A percentile compares a stretch with the other conserved stretches of the same genome.
phyloP scores from a whole-genome alignment of 768 basidiomycete species.

The Mycena filopes region DNA sequence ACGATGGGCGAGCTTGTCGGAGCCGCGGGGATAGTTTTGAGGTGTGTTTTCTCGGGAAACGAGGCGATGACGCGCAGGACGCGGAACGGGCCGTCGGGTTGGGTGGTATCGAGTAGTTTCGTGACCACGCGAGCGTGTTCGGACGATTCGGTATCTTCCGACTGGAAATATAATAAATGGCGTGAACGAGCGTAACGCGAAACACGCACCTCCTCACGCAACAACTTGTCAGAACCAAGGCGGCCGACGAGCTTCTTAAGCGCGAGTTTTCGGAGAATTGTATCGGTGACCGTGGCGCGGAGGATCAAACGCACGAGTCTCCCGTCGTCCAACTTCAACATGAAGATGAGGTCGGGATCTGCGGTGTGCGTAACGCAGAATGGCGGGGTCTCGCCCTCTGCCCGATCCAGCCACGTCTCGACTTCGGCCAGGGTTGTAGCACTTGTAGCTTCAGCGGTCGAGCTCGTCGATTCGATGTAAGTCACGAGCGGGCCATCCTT shows the following conservation, averaged over 20 bases:
- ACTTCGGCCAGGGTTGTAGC: not conserved
- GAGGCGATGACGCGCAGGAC: slow-evolving; percentile 8
- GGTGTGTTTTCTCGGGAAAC: slow-evolving; percentile 5
- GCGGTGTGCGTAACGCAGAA: not conserved
- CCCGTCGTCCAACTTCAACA: slow-evolving; percentile 8
- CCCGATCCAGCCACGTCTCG: not conserved
- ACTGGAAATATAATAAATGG: not conserved
- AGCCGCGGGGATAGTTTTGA: not conserved
- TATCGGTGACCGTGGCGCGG: not conserved
- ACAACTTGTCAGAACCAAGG: not conserved
- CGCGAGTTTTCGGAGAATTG: not conserved
- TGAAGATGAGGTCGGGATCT: slow-evolving; percentile 14
- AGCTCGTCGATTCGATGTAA: not conserved
- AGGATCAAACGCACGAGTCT: slow-evolving; percentile 11
- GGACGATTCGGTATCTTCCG: not conserved
- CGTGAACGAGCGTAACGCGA: too few relatives aligned
- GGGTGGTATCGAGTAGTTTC: slow-evolving; percentile 1
- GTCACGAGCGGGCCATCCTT: not conserved
- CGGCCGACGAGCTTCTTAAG: not conserved
- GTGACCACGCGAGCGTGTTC: not conserved
- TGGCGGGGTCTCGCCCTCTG: not conserved
- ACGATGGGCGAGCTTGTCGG: not conserved
- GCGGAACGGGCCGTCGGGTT: not conserved
- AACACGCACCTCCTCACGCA: slow-evolving; percentile 3
- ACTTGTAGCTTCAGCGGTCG: not conserved